Base-by-base conservation (phyloP, 2,329 filamentous ascomycete species). In the Clonostachys rhizophaga region DNA sequence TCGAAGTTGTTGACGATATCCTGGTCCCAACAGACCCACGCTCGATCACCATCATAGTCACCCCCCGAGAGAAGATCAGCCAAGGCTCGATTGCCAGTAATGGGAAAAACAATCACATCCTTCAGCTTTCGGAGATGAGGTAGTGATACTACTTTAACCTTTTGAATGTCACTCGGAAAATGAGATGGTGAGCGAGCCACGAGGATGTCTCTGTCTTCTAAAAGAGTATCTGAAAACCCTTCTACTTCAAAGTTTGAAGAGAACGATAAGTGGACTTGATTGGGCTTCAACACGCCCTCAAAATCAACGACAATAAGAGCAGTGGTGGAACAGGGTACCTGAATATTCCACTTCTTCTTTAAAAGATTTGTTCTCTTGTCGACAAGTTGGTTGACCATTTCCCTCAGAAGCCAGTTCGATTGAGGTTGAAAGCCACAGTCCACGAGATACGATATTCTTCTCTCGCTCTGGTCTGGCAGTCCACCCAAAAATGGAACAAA, bases 1-100 rank as follows among this genome's bases (percentile, higher is more conserved):
- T 57, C 53, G 54, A 92, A 92, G n/a, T 81, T 81, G 6, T 69
- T 55, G 0, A 89, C 85, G 4, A 94, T 74, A 0, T 67, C 63
- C 0, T 71, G 67, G 30, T 91, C 86, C 85, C 86, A 92, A 56
- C 85, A 89, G 0, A 89, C 66, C 86, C 87, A 91, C 5, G 87
- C 80, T n/a, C 70, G 76, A 51, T 94, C 89, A 0, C 89, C 89
- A 53, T 92, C 88, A 51, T 91, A 92, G 56, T 92, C 89, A 1
- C 89, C 89, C 0, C 89, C 89, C 2, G 87, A 89, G 0, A 92
- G 69, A 55, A 84, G 83, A 9, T 81, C 78, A 0, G 87, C 89
- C 0, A 91, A 71, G 0, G 87, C 79, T 1, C 66, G 68, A 24
- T 74, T 59, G 0, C 87, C 87, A 49, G 76, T 78, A 0, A 71